Evolutionary conservation across 768 basidiomycete species (phyloP).

Genomic region (Mycena vitilis): DNA sequence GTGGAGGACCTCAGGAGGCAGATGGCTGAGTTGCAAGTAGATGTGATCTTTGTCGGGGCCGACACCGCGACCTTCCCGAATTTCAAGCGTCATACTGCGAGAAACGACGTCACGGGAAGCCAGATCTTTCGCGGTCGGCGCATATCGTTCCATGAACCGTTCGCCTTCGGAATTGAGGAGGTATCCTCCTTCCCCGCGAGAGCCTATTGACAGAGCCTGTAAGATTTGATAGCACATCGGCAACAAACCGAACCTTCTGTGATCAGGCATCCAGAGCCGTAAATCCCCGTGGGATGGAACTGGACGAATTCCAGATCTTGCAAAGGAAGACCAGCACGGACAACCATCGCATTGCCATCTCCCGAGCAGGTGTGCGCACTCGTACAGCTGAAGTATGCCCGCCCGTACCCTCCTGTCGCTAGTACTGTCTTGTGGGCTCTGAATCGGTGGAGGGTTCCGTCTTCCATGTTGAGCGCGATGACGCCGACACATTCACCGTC

Average conservation of each 20-base stretch:
- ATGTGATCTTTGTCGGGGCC: slow-evolving; percentile 98
- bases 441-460: slow-evolving; percentile 98
- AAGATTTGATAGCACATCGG: slow-evolving; percentile 6
- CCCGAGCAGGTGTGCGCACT: slow-evolving; percentile 99
- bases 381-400: slow-evolving; percentile 98
- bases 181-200: slow-evolving; percentile 99
- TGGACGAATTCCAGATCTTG: slow-evolving; percentile 99
- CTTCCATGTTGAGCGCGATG: slow-evolving; percentile 99
- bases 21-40: slow-evolving; percentile 95
- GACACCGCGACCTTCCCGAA: slow-evolving; percentile 98
- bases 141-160: slow-evolving; percentile 99
- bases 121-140: slow-evolving; percentile 98
- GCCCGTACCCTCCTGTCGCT: slow-evolving; percentile 98
- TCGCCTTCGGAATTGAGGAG: slow-evolving; percentile 98
- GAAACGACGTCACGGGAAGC: slow-evolving; percentile 99
- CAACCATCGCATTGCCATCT: slow-evolving; percentile 99
- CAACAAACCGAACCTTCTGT: slow-evolving; percentile 79
- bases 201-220: slow-evolving; percentile 64
- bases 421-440: slow-evolving; percentile 98
- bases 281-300: slow-evolving; percentile 99
- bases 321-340: slow-evolving; percentile 93
- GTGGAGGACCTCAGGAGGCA: slow-evolving; percentile 94
- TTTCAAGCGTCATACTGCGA: slow-evolving; percentile 98
- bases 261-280: slow-evolving; percentile 98
- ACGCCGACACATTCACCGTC: slow-evolving; percentile 99